Base-by-base conservation (phyloP, 495 filamentous ascomycete genomes). In the Hyphodiscus hymeniophilus region DNA sequence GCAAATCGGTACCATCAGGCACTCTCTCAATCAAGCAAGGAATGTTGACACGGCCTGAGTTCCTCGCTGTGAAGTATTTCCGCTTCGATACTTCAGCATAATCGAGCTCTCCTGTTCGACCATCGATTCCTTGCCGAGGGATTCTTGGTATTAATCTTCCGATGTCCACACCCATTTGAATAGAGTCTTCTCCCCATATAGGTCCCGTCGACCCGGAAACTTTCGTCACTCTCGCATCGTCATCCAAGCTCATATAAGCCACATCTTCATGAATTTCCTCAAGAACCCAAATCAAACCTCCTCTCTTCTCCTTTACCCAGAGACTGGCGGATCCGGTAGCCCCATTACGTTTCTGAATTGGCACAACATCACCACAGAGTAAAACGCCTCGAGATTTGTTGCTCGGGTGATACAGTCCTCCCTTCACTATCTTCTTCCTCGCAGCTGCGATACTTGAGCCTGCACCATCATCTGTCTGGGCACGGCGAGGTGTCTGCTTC, bases 251-350 rank as follows among this genome's bases (percentile, higher is more conserved):
- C 8, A 98, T 56, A 46, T 74, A 73, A 22, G 85, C 89, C 30
- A 91, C 80, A 60, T 98, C 89, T 68, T 98, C 92, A 45, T 87
- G 87, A 44, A 98, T 96, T 64, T 98, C 92, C 65, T 98, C 92
- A 3, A 98, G 61, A 13, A 98, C 92, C 92, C 92, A 98, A 44
- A 98, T 96, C 40, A 98, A 63, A 6, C 90, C 89, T 38, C 89
- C 86, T 35, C 79, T 77, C 62, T 98, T 98, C 64, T 98, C 92
- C 69, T 96, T 97, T 0, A 97, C 92, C 92, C 92, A 98, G 24
- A 98, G 69, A 61, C 89, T 96, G 30, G 92, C 92, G 30, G 90
- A 85, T 1, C 94, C 92, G 0, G 81, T 89, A 15, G 82, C 75
- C 7, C 94, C 94, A 61, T 98, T 94, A 44, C 90, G 81, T 63